phyloP scores from a whole-genome alignment of 1,284 basidiomycete species.

The Grifola frondosa region DNA sequence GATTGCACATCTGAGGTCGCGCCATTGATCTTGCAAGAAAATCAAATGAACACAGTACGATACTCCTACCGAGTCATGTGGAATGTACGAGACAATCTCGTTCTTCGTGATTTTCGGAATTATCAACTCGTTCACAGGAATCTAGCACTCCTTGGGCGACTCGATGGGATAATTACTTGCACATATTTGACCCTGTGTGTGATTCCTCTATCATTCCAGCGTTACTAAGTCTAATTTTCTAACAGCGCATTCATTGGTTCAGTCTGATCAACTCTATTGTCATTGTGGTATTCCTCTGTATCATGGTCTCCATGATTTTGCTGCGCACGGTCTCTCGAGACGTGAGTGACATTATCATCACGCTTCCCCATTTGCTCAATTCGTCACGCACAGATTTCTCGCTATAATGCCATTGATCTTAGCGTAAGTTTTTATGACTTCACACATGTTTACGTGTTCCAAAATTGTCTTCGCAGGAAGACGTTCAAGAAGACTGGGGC shows the following conservation, averaged over 20 bases:
- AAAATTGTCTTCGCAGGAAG: conserved; percentile 63
- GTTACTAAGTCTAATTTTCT: conserved; percentile 7
- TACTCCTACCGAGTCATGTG: conserved; percentile 92
- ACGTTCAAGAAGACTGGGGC: conserved; percentile 97
- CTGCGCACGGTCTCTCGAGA: conserved; percentile 87
- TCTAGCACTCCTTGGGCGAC: conserved; percentile 91
- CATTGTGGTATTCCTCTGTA: conserved; percentile 87
- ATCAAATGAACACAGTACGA: conserved; percentile 63
- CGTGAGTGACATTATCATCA: no score
- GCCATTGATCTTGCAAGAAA: conserved; percentile 66
- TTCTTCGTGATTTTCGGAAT: neutral
- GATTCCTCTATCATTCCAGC: neutral
- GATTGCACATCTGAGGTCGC: conserved; percentile 35
- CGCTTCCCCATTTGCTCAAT: no score
- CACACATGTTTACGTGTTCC: no score
- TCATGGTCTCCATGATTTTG: conserved; percentile 93
- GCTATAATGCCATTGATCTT: conserved; percentile 96
- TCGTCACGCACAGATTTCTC: conserved; percentile 69
- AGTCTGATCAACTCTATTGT: conserved; percentile 92
- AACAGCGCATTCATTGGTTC: conserved; percentile 80
- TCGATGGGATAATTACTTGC: conserved; percentile 94
- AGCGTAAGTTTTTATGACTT: conserved; percentile 56
- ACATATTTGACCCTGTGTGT: conserved; percentile 66
- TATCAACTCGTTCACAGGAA: conserved; percentile 44
- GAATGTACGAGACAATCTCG: conserved; percentile 53